Conservation (phyloP, 495 filamentous ascomycete species). For the Articulospora tetracladia region DNA sequence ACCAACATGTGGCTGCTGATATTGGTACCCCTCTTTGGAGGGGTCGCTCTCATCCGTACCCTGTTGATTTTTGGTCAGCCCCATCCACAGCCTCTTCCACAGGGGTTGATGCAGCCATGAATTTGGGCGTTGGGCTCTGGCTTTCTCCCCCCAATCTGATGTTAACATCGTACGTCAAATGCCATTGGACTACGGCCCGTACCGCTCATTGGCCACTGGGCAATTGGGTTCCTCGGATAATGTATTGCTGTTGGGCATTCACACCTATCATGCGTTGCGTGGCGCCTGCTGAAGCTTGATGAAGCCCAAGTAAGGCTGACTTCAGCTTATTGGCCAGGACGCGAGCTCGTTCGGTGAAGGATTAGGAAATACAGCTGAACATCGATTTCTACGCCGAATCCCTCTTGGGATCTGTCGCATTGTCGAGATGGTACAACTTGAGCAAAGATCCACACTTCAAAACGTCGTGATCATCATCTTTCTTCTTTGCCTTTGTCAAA, state of each 20-base stretch:
- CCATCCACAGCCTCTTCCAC: neutral
- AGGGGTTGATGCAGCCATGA: neutral
- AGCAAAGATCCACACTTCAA: neutral
- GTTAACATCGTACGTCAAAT: neutral
- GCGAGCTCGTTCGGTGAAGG: neutral
- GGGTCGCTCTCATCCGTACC: neutral
- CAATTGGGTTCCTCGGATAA: neutral
- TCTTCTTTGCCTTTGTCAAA: neutral
- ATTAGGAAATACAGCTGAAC: neutral
- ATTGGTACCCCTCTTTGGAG: neutral
- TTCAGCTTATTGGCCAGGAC: neutral
- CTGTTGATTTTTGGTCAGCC: too few relatives aligned
- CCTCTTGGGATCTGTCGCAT: neutral
- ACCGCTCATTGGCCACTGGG: neutral
- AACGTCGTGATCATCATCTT: neutral
- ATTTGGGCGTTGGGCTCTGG: neutral
- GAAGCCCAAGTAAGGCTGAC: neutral
- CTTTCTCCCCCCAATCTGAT: neutral
- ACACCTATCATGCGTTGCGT: neutral
- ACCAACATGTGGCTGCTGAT: neutral
- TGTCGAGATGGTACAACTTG: neutral
- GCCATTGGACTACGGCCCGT: neutral
- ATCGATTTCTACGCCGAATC: neutral
- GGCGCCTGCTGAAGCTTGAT: neutral
- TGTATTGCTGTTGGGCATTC: neutral